Evolutionary conservation across 2,329 filamentous ascomycete species (phyloP).

Genomic region (Ophiocordyceps camponoti-floridani): DNA sequence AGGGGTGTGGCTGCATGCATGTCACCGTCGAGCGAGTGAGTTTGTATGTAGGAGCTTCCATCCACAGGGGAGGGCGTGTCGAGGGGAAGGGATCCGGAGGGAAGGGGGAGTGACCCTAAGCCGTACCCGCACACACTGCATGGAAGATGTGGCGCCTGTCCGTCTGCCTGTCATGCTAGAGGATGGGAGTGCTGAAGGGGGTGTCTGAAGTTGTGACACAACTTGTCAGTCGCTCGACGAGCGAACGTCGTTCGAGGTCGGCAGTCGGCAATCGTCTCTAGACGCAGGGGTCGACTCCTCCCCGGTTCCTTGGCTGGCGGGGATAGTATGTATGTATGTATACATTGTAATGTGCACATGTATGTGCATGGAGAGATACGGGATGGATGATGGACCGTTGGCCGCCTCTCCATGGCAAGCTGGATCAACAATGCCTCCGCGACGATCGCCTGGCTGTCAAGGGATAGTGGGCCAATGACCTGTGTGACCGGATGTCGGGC

Average conservation of each 20-base stretch:
- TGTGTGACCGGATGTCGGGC: constrained; percentile 28
- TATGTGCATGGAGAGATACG: not conserved
- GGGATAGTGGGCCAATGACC: constrained; percentile 10
- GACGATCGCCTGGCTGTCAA: constrained; percentile 10
- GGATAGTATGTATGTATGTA: no score
- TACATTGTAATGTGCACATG: not conserved
- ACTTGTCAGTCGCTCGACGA: constrained; percentile 3
- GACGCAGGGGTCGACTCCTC: no score
- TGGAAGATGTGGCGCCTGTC: not conserved
- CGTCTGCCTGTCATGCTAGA: constrained; percentile 2
- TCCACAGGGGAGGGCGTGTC: not conserved
- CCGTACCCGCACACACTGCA: not conserved
- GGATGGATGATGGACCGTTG: not conserved
- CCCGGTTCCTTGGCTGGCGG: no score
- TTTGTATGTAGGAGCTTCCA: not conserved
- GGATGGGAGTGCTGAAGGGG: constrained; percentile 3
- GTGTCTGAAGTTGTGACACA: not conserved
- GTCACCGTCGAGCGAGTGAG: not conserved
- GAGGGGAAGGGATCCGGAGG: not conserved
- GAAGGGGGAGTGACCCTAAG: not conserved
- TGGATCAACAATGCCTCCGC: constrained; percentile 6
- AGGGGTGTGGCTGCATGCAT: constrained; percentile 1
- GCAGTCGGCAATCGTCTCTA: not conserved
- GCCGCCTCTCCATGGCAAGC: not conserved
- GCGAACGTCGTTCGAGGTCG: not conserved